These are phyloP conservation scores for Silybum marianum DNA, from an alignment of 129 eudicot genomes.

Conservation along the genomic window DNA sequence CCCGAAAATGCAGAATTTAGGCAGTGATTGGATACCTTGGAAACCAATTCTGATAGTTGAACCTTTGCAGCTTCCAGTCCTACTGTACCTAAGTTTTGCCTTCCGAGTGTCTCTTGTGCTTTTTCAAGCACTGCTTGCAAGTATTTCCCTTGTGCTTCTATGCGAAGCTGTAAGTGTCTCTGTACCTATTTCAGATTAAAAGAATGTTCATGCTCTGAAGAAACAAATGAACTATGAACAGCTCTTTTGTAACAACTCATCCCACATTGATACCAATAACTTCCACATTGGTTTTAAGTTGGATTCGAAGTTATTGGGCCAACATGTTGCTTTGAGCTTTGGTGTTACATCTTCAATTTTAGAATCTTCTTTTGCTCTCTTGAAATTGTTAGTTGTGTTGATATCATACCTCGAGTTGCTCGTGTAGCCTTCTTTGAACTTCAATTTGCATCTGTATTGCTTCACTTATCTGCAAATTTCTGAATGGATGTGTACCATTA, in stretches of 20 bases:
- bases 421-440: slow-evolving; percentile 88
- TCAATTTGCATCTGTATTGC: slow-evolving; percentile 97
- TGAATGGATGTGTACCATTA: slow-evolving; percentile 36
- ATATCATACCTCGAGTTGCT: slow-evolving; percentile 56
- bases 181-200: slow-evolving; percentile 66
- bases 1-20: slow-evolving; percentile 64
- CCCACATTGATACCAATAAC: no score
- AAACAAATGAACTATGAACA: neutral
- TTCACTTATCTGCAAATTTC: slow-evolving; percentile 79
- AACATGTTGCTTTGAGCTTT: no score
- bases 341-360: no score
- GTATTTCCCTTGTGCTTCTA: slow-evolving; percentile 98
- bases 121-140: slow-evolving; percentile 91
- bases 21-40: slow-evolving; percentile 81
- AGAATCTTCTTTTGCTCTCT: no score
- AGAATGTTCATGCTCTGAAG: neutral
- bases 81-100: slow-evolving; percentile 76
- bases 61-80: slow-evolving; percentile 87
- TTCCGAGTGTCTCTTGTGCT: slow-evolving; percentile 90
- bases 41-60: slow-evolving; percentile 76
- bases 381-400: neutral
- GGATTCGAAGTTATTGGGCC: no score
- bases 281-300: no score
- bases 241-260: neutral
- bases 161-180: slow-evolving; percentile 84